Base-by-base conservation (phyloP, 257 asterid species). In the Petrea volubilis region DNA sequence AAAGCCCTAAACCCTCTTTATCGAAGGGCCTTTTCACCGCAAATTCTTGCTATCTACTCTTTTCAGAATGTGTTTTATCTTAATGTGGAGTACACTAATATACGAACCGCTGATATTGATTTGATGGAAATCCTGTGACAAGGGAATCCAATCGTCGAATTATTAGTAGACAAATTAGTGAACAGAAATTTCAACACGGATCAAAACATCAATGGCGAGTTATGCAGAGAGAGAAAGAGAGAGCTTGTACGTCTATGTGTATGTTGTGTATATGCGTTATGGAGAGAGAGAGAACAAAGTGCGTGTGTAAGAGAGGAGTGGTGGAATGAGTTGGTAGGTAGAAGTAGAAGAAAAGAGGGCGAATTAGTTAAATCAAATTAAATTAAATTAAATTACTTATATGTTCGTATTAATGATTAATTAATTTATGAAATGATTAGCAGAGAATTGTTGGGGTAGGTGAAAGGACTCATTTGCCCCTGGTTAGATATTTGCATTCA, bases 1-100 rank as follows among this genome's bases (percentile, higher is more conserved):
- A 24, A 59, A 34, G 61, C 38, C 68, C 67, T 58, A 70, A 74
- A 74, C 36, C 74, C 74, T 59, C 70, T 28, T 2, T 34, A 49
- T 24, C 9, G 3, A 18, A 55, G 17, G 1, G 31, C 23, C 57
- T 38, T 9, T 36, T 20, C 13, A 43, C 36, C 24, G 28, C 41
- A 38, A 72, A 51, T 24, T 51, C 36, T 27, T 40, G 7, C 66
- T 13, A 40, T 34, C n/a, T 0, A 60, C 55, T n/a, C 29, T 53
- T 47, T 56, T 67, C 14, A 52, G 36, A 47, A 44, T 28, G 46
- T 11, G 9, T 28, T n/a, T 8, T 28, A 21, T 38, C 49, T 40
- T 6, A 40, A 71, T 70, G 31, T 24, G 47, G 21, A 57, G 44
- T n/a, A n/a, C 36, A 73, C n/a, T 17, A 9, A 17, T 40, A 18